Evolutionary conservation across 2,329 filamentous ascomycete species (phyloP).

Genomic region (Paecilomyces formosus): DNA sequence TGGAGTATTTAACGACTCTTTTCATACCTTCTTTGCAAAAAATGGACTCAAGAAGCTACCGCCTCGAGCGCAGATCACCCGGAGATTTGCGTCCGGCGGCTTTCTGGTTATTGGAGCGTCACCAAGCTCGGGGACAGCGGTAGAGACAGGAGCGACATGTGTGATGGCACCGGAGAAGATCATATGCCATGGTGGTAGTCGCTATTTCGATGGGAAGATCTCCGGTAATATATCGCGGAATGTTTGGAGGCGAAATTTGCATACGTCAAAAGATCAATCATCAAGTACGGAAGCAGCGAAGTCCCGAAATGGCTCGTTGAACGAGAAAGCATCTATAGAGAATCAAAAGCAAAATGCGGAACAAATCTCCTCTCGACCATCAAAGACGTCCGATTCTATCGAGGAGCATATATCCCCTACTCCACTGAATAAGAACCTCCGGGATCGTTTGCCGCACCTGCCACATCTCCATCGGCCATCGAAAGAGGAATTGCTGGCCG

Average conservation of each 20-base stretch:
- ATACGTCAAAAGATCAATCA: constrained; percentile 18
- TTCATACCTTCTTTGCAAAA: constrained; percentile 9
- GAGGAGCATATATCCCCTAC: constrained; percentile 8
- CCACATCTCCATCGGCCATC: constrained; percentile 75
- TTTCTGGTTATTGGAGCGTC: constrained; percentile 44
- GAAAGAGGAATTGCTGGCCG: constrained; percentile 86
- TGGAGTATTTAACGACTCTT: constrained; percentile 7
- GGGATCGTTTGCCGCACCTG: constrained; percentile 60
- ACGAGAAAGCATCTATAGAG: constrained; percentile 6
- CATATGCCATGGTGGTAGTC: constrained; percentile 15
- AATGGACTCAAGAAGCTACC: constrained; percentile 9
- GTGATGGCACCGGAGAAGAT: constrained; percentile 23
- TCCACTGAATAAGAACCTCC: constrained; percentile 35
- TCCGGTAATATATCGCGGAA: constrained; percentile 10
- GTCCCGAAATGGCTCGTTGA: constrained; percentile 6
- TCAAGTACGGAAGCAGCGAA: constrained; percentile 9
- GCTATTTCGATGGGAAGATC: constrained; percentile 11
- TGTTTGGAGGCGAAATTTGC: constrained; percentile 23
- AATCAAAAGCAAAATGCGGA: constrained; percentile 5
- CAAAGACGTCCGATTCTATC: constrained; percentile 19
- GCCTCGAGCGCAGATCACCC: constrained; percentile 31
- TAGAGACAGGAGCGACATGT: constrained; percentile 25
- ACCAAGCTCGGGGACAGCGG: constrained; percentile 21
- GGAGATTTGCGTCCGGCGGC: constrained; percentile 49
- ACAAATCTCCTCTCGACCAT: constrained; percentile 6